phyloP scores from a whole-genome alignment of 257 asterid species.

The Lycium barbarum region DNA sequence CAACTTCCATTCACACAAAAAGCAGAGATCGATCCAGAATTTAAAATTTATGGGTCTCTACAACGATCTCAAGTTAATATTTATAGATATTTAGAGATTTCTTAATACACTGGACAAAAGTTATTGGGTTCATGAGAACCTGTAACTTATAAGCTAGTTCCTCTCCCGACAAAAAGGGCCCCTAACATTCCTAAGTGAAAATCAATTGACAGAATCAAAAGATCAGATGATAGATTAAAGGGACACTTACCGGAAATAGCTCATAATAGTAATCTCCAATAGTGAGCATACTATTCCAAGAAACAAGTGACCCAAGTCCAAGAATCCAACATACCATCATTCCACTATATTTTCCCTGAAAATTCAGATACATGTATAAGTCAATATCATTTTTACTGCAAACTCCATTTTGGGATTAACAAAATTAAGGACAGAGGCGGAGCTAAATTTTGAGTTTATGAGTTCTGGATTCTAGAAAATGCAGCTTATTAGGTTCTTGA shows the following conservation, averaged over 20 bases:
- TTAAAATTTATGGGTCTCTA: no score
- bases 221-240: not conserved
- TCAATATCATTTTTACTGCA: not conserved
- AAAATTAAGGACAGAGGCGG: no score
- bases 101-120: no score
- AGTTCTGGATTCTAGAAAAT: not conserved
- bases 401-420: no score
- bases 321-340: slow-evolving; percentile 73
- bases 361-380: not conserved
- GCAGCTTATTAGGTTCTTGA: no score
- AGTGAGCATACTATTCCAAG: slow-evolving; percentile 88
- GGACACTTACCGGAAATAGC: slow-evolving; percentile 63
- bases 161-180: not conserved
- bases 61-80: no score
- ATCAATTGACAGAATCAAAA: not conserved
- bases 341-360: slow-evolving; percentile 73
- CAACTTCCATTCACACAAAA: not conserved
- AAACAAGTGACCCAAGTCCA: slow-evolving; percentile 79
- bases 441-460: not conserved
- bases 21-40: not conserved
- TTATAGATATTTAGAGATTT: no score
- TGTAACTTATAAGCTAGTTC: no score
- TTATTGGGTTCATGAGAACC: no score
- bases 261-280: slow-evolving; percentile 74
- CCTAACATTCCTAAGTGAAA: not conserved